Conservation (phyloP, 768 basidiomycete species). For the Suillus lakei region DNA sequence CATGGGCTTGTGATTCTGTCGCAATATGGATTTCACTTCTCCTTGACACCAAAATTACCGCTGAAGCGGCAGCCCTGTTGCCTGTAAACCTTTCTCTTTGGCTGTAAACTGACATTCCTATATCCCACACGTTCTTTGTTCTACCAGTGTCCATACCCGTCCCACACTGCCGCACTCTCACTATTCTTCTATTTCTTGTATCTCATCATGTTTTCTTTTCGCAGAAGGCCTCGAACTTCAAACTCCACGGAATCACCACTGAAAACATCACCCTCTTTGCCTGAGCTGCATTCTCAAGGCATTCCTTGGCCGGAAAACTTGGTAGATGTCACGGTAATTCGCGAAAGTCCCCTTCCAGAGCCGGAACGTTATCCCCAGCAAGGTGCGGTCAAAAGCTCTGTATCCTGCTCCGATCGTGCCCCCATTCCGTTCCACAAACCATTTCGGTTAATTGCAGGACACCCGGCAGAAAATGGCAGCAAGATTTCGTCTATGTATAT, state of each 20-base stretch:
- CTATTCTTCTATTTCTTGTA: conserved; percentile 26
- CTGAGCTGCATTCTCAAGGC: conserved; percentile 73
- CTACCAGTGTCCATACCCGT: conserved; percentile 16
- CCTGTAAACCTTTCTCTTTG: conserved; percentile 21
- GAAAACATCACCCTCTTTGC: conserved; percentile 80
- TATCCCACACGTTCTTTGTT: conserved; percentile 27
- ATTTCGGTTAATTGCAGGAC: conserved; percentile 57
- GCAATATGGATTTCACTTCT: conserved; percentile 7
- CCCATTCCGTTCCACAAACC: conserved; percentile 86
- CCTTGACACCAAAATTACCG: conserved; percentile 25
- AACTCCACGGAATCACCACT: conserved; percentile 49
- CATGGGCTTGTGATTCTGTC: conserved; percentile 1
- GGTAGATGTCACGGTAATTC: conserved; percentile 72
- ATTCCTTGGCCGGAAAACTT: conserved; percentile 88
- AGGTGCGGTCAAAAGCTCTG: conserved; percentile 76
- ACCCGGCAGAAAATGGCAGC: conserved; percentile 41
- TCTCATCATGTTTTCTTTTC: conserved; percentile 71
- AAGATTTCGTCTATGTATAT: conserved; percentile 76
- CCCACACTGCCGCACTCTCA: conserved; percentile 14
- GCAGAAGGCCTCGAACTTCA: conserved; percentile 61
- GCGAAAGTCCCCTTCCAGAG: conserved; percentile 43
- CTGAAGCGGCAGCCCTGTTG: not conserved
- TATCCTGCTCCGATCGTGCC: conserved; percentile 53
- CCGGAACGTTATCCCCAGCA: conserved; percentile 46
- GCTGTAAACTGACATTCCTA: conserved; percentile 10